phyloP scores from a whole-genome alignment of 2,329 filamentous ascomycete genomes.

The Pseudopyrenochaeta lycopersici region DNA sequence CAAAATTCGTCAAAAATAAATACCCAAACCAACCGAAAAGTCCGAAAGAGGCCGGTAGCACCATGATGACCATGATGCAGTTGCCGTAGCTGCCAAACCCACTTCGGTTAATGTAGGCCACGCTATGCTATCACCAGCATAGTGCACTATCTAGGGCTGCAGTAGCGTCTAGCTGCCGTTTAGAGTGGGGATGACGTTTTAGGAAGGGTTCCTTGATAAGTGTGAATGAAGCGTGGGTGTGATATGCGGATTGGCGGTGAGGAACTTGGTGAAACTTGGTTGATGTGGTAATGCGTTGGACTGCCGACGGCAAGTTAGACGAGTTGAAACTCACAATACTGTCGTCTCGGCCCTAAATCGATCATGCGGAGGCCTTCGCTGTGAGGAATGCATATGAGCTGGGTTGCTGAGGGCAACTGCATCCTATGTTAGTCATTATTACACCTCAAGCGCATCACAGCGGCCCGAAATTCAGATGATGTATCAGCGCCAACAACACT shows the following conservation, averaged over 20 bases:
- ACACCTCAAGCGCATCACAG: background rate
- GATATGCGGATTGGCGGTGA: slow-evolving; percentile 17
- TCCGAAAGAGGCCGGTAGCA: slow-evolving; percentile 8
- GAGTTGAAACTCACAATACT: background rate
- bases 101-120: slow-evolving; percentile 1
- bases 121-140: slow-evolving; percentile 10
- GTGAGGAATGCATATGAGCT: too few relatives aligned
- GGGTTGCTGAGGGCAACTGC: too few relatives aligned
- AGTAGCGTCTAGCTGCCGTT: slow-evolving; percentile 22
- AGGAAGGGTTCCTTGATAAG: background rate
- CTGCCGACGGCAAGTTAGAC: background rate
- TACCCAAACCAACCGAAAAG: background rate
- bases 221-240: background rate
- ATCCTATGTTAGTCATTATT: background rate
- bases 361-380: too few relatives aligned
- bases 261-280: slow-evolving; percentile 3
- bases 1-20: slow-evolving; percentile 16
- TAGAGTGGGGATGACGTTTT: slow-evolving; percentile 15
- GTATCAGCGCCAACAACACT: background rate
- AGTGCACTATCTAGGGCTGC: slow-evolving; percentile 12
- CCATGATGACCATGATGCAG: slow-evolving; percentile 27
- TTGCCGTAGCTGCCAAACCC: slow-evolving; percentile 21
- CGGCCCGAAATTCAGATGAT: background rate
- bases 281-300: background rate
- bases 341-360: background rate